These are phyloP conservation scores for Blastobotrys raffinosifermentans DNA, from an alignment of 1,139 yeast species.

Conservation along the genomic window DNA sequence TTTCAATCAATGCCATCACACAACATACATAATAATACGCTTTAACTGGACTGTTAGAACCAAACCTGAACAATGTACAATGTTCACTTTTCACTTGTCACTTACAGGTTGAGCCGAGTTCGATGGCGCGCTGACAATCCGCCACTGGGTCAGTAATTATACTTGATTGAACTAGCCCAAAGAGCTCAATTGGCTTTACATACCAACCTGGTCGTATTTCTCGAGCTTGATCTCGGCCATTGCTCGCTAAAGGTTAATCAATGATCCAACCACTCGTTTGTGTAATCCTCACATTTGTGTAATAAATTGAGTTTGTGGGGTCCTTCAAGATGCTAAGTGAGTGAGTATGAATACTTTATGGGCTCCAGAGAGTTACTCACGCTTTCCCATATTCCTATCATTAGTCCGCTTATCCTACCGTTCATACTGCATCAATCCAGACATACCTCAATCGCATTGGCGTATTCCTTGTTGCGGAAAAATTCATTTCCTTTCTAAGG, in stretches of 20 bases:
- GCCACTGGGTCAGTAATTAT: slow-evolving; percentile 12
- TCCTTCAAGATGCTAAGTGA: slow-evolving; percentile 23
- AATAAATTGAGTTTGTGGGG: slow-evolving; percentile 26
- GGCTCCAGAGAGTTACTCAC: slow-evolving; percentile 10
- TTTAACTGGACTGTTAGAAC: slow-evolving; percentile 26
- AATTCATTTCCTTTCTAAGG: slow-evolving; percentile 26
- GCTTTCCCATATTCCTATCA: slow-evolving; percentile 25
- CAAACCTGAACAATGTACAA: background rate
- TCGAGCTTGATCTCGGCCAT: slow-evolving; percentile 23
- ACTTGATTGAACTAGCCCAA: background rate
- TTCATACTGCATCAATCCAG: background rate
- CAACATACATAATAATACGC: slow-evolving; percentile 27
- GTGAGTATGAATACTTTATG: background rate
- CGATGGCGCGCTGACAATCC: slow-evolving; percentile 34
- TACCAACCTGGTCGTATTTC: slow-evolving; percentile 23
- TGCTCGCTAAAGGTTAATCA: slow-evolving; percentile 21
- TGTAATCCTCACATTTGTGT: slow-evolving; percentile 24
- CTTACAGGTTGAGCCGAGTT: slow-evolving; percentile 25
- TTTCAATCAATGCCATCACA: background rate
- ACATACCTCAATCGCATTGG: slow-evolving; percentile 30
- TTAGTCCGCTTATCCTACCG: slow-evolving; percentile 2
- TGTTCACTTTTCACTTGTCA: background rate
- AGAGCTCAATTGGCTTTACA: slow-evolving; percentile 1
- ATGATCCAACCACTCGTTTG: background rate
- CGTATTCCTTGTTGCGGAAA: slow-evolving; percentile 37